Evolutionary conservation across 2,329 filamentous ascomycete genomes (phyloP).

Genomic region (Fusarium udum): DNA sequence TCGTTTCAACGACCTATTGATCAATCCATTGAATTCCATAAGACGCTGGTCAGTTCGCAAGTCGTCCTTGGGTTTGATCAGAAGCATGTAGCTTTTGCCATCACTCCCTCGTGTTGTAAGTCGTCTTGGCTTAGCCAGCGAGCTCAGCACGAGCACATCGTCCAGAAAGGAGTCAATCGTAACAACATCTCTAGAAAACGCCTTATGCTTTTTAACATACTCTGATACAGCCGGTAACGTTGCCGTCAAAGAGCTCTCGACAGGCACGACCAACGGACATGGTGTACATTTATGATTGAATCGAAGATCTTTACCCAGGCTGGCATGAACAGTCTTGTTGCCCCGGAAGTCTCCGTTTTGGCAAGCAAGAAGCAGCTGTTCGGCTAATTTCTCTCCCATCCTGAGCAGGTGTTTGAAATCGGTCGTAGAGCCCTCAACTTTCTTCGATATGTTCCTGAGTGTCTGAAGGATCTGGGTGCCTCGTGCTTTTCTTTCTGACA

Average conservation of each 20-base stretch:
- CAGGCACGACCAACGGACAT: slow-evolving; percentile 86
- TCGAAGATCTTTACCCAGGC: slow-evolving; percentile 77
- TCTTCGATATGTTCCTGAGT: slow-evolving; percentile 59
- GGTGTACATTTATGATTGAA: slow-evolving; percentile 89
- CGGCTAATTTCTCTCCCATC: slow-evolving; percentile 83
- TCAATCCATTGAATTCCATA: slow-evolving; percentile 99
- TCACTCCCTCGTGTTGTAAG: slow-evolving; percentile 90
- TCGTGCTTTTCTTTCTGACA: slow-evolving; percentile 68
- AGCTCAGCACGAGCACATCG: slow-evolving; percentile 88
- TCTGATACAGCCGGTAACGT: slow-evolving; percentile 81
- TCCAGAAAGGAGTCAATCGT: slow-evolving; percentile 85
- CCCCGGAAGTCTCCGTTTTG: slow-evolving; percentile 77
- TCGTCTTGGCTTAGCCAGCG: slow-evolving; percentile 90
- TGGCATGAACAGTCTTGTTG: slow-evolving; percentile 74
- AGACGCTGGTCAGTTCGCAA: slow-evolving; percentile 95
- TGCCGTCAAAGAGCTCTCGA: slow-evolving; percentile 84
- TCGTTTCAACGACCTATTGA: slow-evolving; percentile 91
- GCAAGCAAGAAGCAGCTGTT: slow-evolving; percentile 82
- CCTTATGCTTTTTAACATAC: slow-evolving; percentile 78
- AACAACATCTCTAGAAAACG: slow-evolving; percentile 86
- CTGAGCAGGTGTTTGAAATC: slow-evolving; percentile 78
- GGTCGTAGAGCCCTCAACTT: slow-evolving; percentile 58
- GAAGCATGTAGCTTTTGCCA: slow-evolving; percentile 84
- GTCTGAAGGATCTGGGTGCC: slow-evolving; percentile 63
- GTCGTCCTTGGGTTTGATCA: slow-evolving; percentile 99